phyloP scores from a whole-genome alignment of 768 basidiomycete species.

The Boletus tylopilopsis region DNA sequence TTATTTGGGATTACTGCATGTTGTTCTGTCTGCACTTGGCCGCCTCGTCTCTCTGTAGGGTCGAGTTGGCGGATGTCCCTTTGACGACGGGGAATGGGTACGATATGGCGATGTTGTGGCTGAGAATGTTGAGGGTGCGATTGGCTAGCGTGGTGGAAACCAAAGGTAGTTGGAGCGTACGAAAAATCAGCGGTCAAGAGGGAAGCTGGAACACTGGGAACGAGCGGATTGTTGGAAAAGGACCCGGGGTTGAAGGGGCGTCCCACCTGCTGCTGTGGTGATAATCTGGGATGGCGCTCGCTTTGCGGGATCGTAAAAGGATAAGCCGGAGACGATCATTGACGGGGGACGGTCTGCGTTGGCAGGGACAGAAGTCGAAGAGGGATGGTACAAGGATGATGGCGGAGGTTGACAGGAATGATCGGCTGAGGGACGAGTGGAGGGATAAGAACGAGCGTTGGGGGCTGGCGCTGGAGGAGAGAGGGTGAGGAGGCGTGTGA shows the following conservation, averaged over 20 bases:
- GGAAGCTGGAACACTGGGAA: no score
- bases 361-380: not conserved
- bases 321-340: constrained; percentile 55
- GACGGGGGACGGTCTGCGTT: not conserved
- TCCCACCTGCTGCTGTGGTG: constrained; percentile 42
- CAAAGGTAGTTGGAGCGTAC: not conserved
- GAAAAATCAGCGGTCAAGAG: not conserved
- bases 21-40: not conserved
- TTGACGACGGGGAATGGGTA: constrained; percentile 10
- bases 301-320: constrained; percentile 50
- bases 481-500: constrained; percentile 9
- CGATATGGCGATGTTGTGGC: constrained; percentile 13
- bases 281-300: constrained; percentile 35
- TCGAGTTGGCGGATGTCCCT: not conserved
- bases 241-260: constrained; percentile 13
- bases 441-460: no score
- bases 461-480: not conserved
- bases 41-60: not conserved
- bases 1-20: no score
- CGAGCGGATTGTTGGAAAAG: not conserved
- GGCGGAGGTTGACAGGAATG: not conserved
- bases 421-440: not conserved
- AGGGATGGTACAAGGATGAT: constrained; percentile 1
- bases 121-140: not conserved
- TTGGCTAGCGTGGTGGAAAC: not conserved